Percentiles rank a stretch among this genome's conserved stretches.
phyloP scores from a whole-genome alignment of 257 asterid genomes.

The Eucommia ulmoides region DNA sequence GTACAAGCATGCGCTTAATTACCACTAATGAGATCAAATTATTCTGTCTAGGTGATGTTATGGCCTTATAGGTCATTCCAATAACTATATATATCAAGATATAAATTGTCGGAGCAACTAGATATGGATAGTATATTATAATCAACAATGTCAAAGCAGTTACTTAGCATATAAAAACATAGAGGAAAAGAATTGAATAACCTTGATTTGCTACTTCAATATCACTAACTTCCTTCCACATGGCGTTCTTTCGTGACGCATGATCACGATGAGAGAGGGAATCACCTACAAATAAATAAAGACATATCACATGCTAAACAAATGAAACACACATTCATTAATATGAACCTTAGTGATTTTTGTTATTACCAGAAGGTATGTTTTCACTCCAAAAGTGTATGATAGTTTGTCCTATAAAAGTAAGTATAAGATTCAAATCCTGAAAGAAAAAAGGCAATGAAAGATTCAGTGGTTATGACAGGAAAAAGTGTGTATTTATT shows the following conservation, averaged over 20 bases:
- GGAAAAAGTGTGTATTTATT: not conserved
- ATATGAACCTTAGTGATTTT: not conserved
- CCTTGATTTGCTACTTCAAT: not conserved
- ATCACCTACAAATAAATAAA: not conserved
- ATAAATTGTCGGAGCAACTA: not conserved
- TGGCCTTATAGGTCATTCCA: not conserved
- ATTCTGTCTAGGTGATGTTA: not conserved
- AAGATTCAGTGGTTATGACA: not conserved
- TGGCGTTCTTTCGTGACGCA: not conserved
- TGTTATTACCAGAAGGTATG: conserved; percentile 40
- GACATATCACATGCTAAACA: not conserved
- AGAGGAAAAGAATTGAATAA: no score
- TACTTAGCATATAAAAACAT: no score
- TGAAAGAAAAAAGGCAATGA: conserved; percentile 11
- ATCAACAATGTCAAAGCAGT: no score
- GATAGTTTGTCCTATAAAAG: conserved; percentile 46
- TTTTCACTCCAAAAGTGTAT: conserved; percentile 48
- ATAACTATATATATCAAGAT: no score
- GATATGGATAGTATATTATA: not conserved
- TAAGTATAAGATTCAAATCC: conserved; percentile 78
- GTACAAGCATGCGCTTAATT: not conserved
- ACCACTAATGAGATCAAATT: no score
- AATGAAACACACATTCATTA: not conserved
- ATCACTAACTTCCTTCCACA: not conserved
- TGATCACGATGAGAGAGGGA: conserved; percentile 4